phyloP scores from a whole-genome alignment of 2,329 filamentous ascomycete species.

The Leptodontidium sp. region DNA sequence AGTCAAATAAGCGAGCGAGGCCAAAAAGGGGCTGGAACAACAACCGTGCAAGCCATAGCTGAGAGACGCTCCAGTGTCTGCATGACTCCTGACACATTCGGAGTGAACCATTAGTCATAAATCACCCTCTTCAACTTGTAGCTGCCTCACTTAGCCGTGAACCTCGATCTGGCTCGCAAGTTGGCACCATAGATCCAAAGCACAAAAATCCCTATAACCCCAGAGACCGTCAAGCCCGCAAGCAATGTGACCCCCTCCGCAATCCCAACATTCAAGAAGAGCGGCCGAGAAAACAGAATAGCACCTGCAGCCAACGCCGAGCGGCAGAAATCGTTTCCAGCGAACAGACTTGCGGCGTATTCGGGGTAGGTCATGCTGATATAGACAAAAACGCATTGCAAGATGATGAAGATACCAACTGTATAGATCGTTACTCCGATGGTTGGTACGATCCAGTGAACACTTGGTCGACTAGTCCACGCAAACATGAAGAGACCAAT shows the following conservation, averaged over 20 bases:
- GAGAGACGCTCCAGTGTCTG: background rate
- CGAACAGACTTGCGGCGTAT: slow-evolving; percentile 63
- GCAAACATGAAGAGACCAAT: slow-evolving; percentile 66
- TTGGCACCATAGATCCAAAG: slow-evolving; percentile 31
- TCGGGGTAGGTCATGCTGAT: slow-evolving; percentile 59
- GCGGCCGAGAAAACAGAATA: slow-evolving; percentile 64
- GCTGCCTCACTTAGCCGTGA: slow-evolving; percentile 27
- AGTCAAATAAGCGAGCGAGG: background rate
- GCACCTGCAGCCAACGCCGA: slow-evolving; percentile 56
- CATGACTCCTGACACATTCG: background rate
- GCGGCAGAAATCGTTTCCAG: slow-evolving; percentile 49
- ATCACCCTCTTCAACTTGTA: background rate
- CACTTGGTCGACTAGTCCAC: slow-evolving; percentile 53
- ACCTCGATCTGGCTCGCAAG: slow-evolving; percentile 30
- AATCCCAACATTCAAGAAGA: slow-evolving; percentile 66
- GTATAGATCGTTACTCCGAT: slow-evolving; percentile 61
- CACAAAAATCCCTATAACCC: slow-evolving; percentile 61
- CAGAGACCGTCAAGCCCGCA: slow-evolving; percentile 59
- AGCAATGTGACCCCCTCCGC: slow-evolving; percentile 63
- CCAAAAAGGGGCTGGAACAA: background rate
- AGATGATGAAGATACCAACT: slow-evolving; percentile 57
- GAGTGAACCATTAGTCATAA: background rate
- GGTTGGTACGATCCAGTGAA: slow-evolving; percentile 63
- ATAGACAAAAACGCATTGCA: slow-evolving; percentile 66
- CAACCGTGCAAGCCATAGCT: no score